Evolutionary conservation across 2,329 filamentous ascomycete species (phyloP), one percentile per base, ranked within the genome.

Genomic region (Diaporthe velutina): DNA sequence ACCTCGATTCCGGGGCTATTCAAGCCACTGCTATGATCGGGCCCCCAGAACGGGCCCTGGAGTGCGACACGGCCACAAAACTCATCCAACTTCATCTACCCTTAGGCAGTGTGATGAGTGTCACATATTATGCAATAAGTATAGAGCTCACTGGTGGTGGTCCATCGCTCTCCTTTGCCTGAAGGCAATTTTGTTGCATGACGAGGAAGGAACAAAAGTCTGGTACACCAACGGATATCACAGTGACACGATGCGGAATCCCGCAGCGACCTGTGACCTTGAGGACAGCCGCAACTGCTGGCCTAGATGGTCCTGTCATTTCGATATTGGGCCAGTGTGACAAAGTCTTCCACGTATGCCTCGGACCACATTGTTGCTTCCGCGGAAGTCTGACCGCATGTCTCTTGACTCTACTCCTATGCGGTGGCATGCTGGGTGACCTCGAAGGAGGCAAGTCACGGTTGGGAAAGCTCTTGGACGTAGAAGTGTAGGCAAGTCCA

Each of bases 61-160:
- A 25, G 33, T 67, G 45, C 61, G 30, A 52, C 45, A 50, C 35
- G 45, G 19, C 15, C 33, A 19, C 45, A 42, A 52, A 25, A 35
- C 61, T 17, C 19, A 50, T 67, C 10, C 12, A 25, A 50, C 42
- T 50, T 50, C 42, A 52, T 67, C 19, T 67, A 2, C 61, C 22
- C 30, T 22, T n/a, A 28, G 45, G 61, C 28, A 67, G 22, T 67
- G 64, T 40, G 64, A 40, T 30, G 30, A 22, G 9, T 54, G 64
- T n/a, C 64, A 54, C 64, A 28, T 38, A 25, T 68, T 40, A 28
- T 35, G 45, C 61, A 67, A 67, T 38, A 10, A 52, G 30, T 15
- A 67, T 17, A 6, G 22, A 67, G 45, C 42, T 28, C 15, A 19
- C 19, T 25, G 22, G 12, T 9, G 42, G 13, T 19, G 42, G 42